phyloP scores from a whole-genome alignment of 805 yeast genomes.

The Metschnikowia amazonensis region DNA sequence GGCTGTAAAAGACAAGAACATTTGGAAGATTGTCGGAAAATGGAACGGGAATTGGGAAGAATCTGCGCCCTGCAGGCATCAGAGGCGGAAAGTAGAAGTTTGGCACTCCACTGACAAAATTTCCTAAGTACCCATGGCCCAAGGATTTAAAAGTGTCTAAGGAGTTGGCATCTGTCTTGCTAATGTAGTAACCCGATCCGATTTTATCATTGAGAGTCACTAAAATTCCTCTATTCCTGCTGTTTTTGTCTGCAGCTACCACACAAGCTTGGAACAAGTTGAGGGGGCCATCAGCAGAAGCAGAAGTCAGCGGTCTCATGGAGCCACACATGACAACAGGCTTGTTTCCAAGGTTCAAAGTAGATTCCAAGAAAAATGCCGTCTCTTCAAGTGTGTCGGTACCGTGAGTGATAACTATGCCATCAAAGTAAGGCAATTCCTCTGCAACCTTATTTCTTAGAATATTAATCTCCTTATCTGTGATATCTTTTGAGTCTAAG shows the following conservation, averaged over 20 bases:
- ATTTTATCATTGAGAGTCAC: constrained; percentile 67
- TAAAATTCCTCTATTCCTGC: constrained; percentile 56
- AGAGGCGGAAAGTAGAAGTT: constrained; percentile 63
- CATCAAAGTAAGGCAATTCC: constrained; percentile 46
- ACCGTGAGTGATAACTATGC: constrained; percentile 68
- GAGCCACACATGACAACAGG: constrained; percentile 70
- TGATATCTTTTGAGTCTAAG: constrained; percentile 57
- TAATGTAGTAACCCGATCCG: constrained; percentile 65
- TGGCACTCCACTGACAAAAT: constrained; percentile 61
- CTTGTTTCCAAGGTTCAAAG: constrained; percentile 33
- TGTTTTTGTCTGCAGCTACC: constrained; percentile 51
- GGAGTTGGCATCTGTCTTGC: constrained; percentile 67
- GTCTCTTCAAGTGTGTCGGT: constrained; percentile 69
- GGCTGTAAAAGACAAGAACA: constrained; percentile 56
- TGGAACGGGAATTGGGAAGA: constrained; percentile 17
- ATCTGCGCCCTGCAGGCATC: constrained; percentile 49
- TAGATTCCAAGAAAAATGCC: constrained; percentile 56
- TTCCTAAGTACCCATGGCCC: constrained; percentile 70
- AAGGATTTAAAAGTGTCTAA: constrained; percentile 64
- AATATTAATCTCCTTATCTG: constrained; percentile 41
- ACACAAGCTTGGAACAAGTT: constrained; percentile 66
- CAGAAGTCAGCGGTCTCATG: constrained; percentile 70
- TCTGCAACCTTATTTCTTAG: constrained; percentile 46
- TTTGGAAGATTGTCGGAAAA: constrained; percentile 30
- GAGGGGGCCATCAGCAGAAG: constrained; percentile 72